Conservation (phyloP, 1,139 yeast species). For the Geotrichum fermentans region DNA sequence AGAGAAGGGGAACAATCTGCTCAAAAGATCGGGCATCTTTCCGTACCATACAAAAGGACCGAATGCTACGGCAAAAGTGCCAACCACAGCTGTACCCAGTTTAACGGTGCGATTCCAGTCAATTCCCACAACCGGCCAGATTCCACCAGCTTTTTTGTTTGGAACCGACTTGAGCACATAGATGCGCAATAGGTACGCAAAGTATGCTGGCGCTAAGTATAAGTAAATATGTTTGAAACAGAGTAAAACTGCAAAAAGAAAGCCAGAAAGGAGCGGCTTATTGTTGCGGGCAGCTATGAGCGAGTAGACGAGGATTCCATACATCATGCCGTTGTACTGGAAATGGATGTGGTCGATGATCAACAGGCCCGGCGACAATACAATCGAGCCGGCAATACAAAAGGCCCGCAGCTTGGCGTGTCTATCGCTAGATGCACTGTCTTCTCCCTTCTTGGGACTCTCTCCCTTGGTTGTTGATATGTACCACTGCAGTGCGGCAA, state of each 20-base stretch:
- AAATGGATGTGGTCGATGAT: constrained; percentile 91
- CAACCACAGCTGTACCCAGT: constrained; percentile 61
- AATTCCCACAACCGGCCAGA: constrained; percentile 40
- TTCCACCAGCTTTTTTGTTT: constrained; percentile 8
- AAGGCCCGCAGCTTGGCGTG: constrained; percentile 44
- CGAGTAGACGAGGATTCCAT: constrained; percentile 72
- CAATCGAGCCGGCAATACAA: constrained; percentile 78
- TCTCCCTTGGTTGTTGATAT: constrained; percentile 46
- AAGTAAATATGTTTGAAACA: constrained; percentile 94
- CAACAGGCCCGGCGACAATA: constrained; percentile 81
- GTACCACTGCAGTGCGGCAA: constrained; percentile 66
- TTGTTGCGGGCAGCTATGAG: constrained; percentile 64
- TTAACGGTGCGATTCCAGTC: constrained; percentile 46
- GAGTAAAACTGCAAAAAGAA: constrained; percentile 66
- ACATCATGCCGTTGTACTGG: constrained; percentile 91
- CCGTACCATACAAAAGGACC: constrained; percentile 68
- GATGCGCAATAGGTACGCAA: constrained; percentile 66
- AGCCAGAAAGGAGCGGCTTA: constrained; percentile 59
- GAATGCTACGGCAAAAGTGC: constrained; percentile 64
- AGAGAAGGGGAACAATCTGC: constrained; percentile 83
- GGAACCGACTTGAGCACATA: constrained; percentile 48
- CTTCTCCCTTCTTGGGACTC: constrained; percentile 32
- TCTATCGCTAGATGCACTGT: constrained; percentile 17
- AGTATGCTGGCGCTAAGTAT: constrained; percentile 92
- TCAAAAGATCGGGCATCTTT: constrained; percentile 60